Evolutionary conservation across 371 early-diverging fungal genomes (phyloP), one percentile per base, ranked within the genome.

Genomic region (Smittium mucronatum): DNA sequence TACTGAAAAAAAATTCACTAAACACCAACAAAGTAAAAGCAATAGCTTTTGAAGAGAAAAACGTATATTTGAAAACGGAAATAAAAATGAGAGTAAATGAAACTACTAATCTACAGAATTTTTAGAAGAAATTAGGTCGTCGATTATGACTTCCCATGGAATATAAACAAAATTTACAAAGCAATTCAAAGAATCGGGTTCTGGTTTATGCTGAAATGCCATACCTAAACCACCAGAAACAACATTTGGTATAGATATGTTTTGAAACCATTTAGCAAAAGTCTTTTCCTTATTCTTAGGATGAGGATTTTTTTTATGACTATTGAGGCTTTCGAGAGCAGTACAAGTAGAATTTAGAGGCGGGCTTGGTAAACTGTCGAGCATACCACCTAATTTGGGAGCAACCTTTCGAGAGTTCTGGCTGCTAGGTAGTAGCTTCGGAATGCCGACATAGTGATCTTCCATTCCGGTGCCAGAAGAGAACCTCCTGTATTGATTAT

Each of bases 111-210:
- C 47, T 47, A 47, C 47, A 47, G 47, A 47, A 47, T 47, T 47
- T 47, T 47, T 47, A 47, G 47, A 5, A 21, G 47, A 47, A 47
- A 47, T 30, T 5, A 61, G 5, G 26, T 61, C 63, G 5, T 33
- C 16, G 26, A 61, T 33, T 61, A 61, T 61, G 11, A 15, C 63
- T 5, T 61, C 26, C 63, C 63, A 61, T 15, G 63, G 63, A 61
- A 61, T 61, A 33, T 33, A 61, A 61, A 61, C 33, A 61, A 61
- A 61, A 33, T 61, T 61, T 33, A 61, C 29, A 61, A 61, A 61
- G 63, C 5, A 5, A n/a, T 61, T 28, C 16, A 61, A 26, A 5
- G 63, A 28, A 30, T 61, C 63, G 33, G 63, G 63, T 5, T 16
- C 31, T 15, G 63, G 63, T 16, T 28, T 28, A n/a, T 28, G 5